These are phyloP conservation scores for Zygoascus ofunaensis DNA, from an alignment of 805 yeast genomes.

Conservation along the genomic window DNA sequence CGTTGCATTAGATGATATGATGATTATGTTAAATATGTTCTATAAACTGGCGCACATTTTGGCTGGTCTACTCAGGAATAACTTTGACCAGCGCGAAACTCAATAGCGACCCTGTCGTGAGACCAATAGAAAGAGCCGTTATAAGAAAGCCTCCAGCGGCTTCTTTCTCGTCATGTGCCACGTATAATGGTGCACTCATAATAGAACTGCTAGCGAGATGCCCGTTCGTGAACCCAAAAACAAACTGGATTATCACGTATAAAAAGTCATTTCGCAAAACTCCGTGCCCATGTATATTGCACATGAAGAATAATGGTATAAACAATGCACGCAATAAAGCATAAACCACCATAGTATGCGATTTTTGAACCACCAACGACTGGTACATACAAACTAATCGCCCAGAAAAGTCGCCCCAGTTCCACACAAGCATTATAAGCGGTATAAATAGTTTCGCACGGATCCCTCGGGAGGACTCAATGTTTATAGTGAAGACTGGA, in stretches of 20 bases:
- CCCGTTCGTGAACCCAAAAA: slow-evolving; percentile 84
- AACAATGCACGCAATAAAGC: slow-evolving; percentile 46
- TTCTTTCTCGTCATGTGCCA: slow-evolving; percentile 59
- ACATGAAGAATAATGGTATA: slow-evolving; percentile 63
- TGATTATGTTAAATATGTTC: no score
- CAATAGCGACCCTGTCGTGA: slow-evolving; percentile 67
- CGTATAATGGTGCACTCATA: slow-evolving; percentile 59
- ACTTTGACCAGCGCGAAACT: slow-evolving; percentile 55
- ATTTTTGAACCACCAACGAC: slow-evolving; percentile 35
- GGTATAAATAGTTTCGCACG: slow-evolving; percentile 48
- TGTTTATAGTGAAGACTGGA: slow-evolving; percentile 81
- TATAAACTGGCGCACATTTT: no score
- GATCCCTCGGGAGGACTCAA: slow-evolving; percentile 41
- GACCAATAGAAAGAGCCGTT: slow-evolving; percentile 66
- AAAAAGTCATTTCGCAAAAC: slow-evolving; percentile 37
- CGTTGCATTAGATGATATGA: no score
- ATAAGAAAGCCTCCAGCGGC: slow-evolving; percentile 95
- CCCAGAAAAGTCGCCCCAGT: slow-evolving; percentile 77
- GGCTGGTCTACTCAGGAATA: background rate
- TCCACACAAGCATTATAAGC: slow-evolving; percentile 76
- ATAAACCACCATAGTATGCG: slow-evolving; percentile 41
- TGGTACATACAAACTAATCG: slow-evolving; percentile 54
- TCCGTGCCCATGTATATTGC: slow-evolving; percentile 44
- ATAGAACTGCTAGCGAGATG: slow-evolving; percentile 73
- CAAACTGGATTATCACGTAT: slow-evolving; percentile 61